phyloP scores from a whole-genome alignment of 768 basidiomycete species.

The Suillus alpinus region DNA sequence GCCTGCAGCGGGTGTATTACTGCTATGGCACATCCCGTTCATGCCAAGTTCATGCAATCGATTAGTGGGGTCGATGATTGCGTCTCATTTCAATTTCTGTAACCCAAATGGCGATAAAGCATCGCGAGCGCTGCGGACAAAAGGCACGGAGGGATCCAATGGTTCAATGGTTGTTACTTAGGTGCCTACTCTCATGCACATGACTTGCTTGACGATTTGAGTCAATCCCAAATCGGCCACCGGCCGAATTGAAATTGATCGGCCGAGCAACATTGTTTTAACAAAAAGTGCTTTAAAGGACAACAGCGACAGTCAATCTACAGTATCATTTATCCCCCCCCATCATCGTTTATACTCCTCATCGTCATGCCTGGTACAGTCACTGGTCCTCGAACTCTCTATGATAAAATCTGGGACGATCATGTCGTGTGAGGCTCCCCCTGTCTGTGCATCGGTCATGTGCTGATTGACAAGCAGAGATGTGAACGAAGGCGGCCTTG shows the following conservation, averaged over 20 bases:
- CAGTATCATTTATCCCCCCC: slow-evolving; percentile 1
- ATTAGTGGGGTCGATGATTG: neutral
- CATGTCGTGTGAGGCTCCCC: slow-evolving; percentile 74
- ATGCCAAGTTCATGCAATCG: neutral
- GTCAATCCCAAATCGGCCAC: neutral
- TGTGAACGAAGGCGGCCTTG: slow-evolving; percentile 70
- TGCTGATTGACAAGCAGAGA: slow-evolving; percentile 43
- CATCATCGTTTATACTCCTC: slow-evolving; percentile 5
- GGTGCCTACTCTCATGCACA: neutral
- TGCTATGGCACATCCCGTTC: too few species aligned
- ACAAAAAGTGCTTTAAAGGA: neutral
- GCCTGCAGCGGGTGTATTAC: too few species aligned
- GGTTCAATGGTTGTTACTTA: too few species aligned
- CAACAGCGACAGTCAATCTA: neutral
- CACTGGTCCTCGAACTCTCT: slow-evolving; percentile 76
- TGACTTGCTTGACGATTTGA: neutral
- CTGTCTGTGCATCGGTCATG: slow-evolving; percentile 5
- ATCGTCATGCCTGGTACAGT: slow-evolving; percentile 52
- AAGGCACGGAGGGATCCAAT: too few species aligned
- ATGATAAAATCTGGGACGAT: slow-evolving; percentile 98
- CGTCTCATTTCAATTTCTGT: neutral
- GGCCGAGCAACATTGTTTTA: slow-evolving; percentile 2
- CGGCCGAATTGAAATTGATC: neutral
- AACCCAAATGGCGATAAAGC: neutral
- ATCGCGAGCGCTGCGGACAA: neutral